Conservation (phyloP, 192 early-diverging fungal species). For the Dissophora ornata region DNA sequence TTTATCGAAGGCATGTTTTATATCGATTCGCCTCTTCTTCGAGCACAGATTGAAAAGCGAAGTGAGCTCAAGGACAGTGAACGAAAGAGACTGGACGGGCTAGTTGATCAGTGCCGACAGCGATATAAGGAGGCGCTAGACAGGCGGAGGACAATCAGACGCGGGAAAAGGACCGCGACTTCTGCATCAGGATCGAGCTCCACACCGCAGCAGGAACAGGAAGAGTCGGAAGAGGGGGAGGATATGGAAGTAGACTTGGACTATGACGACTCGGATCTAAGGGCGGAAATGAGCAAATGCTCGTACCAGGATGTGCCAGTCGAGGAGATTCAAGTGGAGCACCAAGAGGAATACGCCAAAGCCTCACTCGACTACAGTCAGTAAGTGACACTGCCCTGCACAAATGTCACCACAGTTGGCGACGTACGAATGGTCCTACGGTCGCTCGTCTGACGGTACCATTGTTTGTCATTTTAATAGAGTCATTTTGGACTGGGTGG, state of each 20-base stretch:
- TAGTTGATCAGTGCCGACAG: neutral
- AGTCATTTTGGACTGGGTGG: constrained; percentile 78
- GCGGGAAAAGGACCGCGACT: constrained; percentile 3
- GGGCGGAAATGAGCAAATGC: neutral
- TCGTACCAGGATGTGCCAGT: constrained; percentile 1
- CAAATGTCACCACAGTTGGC: too few relatives aligned
- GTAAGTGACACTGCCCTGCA: constrained; percentile 56
- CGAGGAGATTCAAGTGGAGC: constrained; percentile 23
- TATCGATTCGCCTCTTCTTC: constrained; percentile 70
- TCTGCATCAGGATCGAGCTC: too few relatives aligned
- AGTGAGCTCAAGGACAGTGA: constrained; percentile 14
- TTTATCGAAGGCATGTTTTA: constrained; percentile 84
- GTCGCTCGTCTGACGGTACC: too few relatives aligned
- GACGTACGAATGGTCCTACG: too few relatives aligned
- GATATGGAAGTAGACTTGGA: constrained; percentile 10
- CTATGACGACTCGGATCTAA: constrained; percentile 20
- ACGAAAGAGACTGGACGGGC: neutral
- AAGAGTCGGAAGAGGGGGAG: neutral
- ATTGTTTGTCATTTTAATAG: constrained; percentile 51
- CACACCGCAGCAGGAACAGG: neutral
- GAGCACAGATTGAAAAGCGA: constrained; percentile 52
- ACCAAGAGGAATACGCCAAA: constrained; percentile 11
- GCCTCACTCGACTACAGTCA: constrained; percentile 70
- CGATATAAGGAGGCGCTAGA: neutral
- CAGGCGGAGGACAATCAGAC: neutral